A percentile compares a stretch with the other conserved stretches of the same genome.
phyloP scores from a whole-genome alignment of 2,329 filamentous ascomycete genomes.

The Fusarium guadeloupense region DNA sequence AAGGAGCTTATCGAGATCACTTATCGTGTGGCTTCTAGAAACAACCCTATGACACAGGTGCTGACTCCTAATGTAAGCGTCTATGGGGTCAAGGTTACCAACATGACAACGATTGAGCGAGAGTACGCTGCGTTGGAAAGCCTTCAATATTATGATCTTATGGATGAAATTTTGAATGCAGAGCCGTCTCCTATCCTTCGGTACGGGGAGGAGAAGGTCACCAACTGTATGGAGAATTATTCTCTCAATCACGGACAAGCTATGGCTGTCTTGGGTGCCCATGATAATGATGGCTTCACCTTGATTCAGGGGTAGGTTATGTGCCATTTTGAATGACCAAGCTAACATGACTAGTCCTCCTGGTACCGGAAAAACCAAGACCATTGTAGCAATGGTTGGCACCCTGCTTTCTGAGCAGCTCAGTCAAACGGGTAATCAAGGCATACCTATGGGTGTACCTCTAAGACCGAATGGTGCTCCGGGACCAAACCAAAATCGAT shows the following conservation, averaged over 20 bases:
- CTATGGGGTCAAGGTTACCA: slow-evolving; percentile 84
- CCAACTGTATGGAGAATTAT: slow-evolving; percentile 77
- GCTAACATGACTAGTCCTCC: slow-evolving; percentile 71
- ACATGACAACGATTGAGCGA: slow-evolving; percentile 92
- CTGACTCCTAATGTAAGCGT: slow-evolving; percentile 76
- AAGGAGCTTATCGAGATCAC: slow-evolving; percentile 84
- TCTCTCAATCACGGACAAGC: slow-evolving; percentile 88
- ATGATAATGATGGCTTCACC: slow-evolving; percentile 97
- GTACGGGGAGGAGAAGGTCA: slow-evolving; percentile 78
- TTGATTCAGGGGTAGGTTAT: slow-evolving; percentile 81
- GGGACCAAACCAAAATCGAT: slow-evolving; percentile 43
- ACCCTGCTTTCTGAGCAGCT: slow-evolving; percentile 65
- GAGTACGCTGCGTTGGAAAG: slow-evolving; percentile 93
- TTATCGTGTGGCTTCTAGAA: slow-evolving; percentile 79
- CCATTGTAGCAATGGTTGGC: slow-evolving; percentile 95
- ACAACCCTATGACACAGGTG: slow-evolving; percentile 67
- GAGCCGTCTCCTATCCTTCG: slow-evolving; percentile 88
- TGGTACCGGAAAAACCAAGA: slow-evolving; percentile 98
- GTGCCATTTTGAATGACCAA: background rate
- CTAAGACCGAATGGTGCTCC: slow-evolving; percentile 41
- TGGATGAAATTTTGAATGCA: slow-evolving; percentile 88
- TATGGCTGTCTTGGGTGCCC: slow-evolving; percentile 87
- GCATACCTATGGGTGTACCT: slow-evolving; percentile 46
- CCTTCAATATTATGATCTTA: slow-evolving; percentile 94
- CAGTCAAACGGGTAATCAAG: slow-evolving; percentile 47